Conservation (phyloP, 345 rosid species). For the Kernera saxatilis region DNA sequence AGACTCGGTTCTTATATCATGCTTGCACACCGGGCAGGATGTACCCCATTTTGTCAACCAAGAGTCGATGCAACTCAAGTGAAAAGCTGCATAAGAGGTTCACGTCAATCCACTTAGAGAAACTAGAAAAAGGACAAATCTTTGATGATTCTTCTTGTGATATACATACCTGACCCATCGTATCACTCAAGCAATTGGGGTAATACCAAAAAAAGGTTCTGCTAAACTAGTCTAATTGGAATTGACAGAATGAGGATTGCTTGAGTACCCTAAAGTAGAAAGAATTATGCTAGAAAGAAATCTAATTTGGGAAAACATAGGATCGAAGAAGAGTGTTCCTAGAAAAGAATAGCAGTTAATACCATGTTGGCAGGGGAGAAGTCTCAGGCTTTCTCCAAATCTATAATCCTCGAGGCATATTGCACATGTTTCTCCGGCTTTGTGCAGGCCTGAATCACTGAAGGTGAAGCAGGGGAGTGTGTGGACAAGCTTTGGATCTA, state of each 20-base stretch:
- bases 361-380: conserved; percentile 80
- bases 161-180: neutral
- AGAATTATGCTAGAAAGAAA: neutral
- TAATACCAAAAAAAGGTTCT: neutral
- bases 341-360: conserved; percentile 4
- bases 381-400: conserved; percentile 56
- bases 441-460: conserved; percentile 22
- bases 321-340: neutral
- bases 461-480: conserved; percentile 49
- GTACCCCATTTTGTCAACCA: conserved; percentile 81
- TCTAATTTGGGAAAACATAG: neutral
- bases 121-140: neutral
- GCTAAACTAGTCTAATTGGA: neutral
- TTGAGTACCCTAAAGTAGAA: neutral
- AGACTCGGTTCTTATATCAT: conserved; percentile 43
- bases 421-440: conserved; percentile 52
- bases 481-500: conserved; percentile 45
- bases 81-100: conserved; percentile 52
- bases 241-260: neutral
- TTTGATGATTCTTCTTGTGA: neutral
- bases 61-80: conserved; percentile 55
- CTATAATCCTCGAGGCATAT: conserved; percentile 74
- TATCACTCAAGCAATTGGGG: neutral
- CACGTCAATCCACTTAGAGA: neutral
- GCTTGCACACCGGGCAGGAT: conserved; percentile 81